A percentile compares a stretch with the other conserved stretches of the same genome.
Evolutionary conservation across 768 basidiomycete species (phyloP).

Genomic region (Kwoniella dendrophila): DNA sequence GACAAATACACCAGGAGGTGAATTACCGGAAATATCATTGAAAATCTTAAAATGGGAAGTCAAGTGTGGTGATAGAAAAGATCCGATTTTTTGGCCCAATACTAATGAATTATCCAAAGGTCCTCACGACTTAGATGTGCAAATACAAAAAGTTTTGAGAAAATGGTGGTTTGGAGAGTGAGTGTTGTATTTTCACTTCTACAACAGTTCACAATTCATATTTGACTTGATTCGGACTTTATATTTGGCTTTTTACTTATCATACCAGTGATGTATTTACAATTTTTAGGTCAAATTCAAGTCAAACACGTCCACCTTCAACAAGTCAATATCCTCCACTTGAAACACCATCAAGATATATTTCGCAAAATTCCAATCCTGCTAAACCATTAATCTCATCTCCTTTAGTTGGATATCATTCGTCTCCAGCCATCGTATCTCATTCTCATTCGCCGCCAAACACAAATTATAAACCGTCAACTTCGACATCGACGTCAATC

Average conservation of each 20-base stretch:
- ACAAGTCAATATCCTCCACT: slow-evolving; percentile 10
- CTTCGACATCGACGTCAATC: background rate
- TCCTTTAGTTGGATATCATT: background rate
- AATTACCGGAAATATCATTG: slow-evolving; percentile 28
- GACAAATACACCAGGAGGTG: background rate
- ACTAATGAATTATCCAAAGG: slow-evolving; percentile 26
- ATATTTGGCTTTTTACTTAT: background rate
- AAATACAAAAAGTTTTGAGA: slow-evolving; percentile 34
- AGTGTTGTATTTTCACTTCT: slow-evolving; percentile 2
- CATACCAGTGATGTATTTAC: too few relatives aligned
- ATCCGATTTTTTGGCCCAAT: slow-evolving; percentile 31
- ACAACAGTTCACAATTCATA: too few relatives aligned
- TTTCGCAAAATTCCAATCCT: background rate
- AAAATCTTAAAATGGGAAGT: slow-evolving; percentile 36
- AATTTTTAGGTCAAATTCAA: slow-evolving; percentile 24
- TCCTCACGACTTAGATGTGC: slow-evolving; percentile 22
- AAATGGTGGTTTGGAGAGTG: slow-evolving; percentile 49
- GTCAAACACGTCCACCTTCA: slow-evolving; percentile 14
- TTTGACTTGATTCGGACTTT: too few relatives aligned
- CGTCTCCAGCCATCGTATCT: background rate
- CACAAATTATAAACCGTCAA: background rate
- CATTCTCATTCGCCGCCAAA: background rate
- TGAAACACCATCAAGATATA: slow-evolving; percentile 18
- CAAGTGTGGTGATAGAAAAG: slow-evolving; percentile 25
- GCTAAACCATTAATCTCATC: slow-evolving; percentile 10